These are phyloP conservation scores for Tetradesmus obliquus DNA, from an alignment of 139 green algal species.

Conservation along the genomic window DNA sequence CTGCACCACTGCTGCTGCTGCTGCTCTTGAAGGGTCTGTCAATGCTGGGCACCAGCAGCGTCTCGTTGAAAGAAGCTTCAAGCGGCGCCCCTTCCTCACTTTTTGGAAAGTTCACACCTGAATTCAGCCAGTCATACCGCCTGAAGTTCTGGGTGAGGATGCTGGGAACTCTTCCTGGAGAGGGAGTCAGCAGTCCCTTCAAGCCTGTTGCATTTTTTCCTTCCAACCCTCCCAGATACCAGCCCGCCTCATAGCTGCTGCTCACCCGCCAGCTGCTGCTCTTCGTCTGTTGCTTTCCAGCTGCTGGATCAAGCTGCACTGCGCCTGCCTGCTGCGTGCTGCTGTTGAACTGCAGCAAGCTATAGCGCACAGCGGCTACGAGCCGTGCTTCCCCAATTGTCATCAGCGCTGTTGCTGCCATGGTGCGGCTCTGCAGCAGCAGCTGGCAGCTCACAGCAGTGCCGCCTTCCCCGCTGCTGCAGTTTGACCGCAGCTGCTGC, in stretches of 20 bases:
- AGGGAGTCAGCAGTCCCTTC: neutral
- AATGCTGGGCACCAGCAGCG: neutral
- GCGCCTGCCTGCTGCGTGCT: neutral
- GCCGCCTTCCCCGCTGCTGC: neutral
- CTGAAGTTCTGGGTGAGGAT: neutral
- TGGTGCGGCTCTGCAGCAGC: neutral
- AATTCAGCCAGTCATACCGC: neutral
- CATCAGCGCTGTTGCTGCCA: neutral
- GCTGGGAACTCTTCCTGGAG: neutral
- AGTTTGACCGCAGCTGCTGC: neutral
- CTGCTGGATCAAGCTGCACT: neutral
- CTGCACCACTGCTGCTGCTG: neutral
- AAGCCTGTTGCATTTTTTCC: neutral
- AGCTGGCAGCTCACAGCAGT: neutral
- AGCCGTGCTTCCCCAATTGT: neutral
- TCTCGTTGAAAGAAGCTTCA: neutral
- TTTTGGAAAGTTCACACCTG: neutral
- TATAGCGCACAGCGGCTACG: neutral
- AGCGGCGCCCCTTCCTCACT: neutral
- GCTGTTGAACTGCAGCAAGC: neutral
- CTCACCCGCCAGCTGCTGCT: neutral
- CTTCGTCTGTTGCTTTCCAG: neutral
- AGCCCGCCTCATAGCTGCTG: neutral
- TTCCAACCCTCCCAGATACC: neutral
- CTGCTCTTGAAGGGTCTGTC: neutral